These are phyloP conservation scores for Cytidiella melzeri DNA, from an alignment of 768 basidiomycete species.

Conservation along the genomic window DNA sequence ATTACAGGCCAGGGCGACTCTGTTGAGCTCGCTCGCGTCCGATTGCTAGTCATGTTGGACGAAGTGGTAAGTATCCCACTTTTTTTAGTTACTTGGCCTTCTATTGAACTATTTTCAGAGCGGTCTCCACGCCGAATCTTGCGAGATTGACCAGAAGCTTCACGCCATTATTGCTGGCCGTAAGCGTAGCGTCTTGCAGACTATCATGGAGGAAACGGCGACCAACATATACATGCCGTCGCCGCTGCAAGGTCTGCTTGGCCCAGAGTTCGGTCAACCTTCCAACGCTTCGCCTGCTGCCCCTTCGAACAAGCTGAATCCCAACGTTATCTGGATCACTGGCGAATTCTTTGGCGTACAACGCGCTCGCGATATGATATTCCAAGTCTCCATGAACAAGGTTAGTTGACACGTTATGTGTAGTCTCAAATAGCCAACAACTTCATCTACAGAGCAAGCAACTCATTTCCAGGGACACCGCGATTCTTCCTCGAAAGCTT, in stretches of 20 bases:
- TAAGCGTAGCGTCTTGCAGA: constrained; percentile 80
- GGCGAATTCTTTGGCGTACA: constrained; percentile 97
- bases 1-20: constrained; percentile 85
- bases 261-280: constrained; percentile 45
- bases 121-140: constrained; percentile 83
- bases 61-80: constrained; percentile 69
- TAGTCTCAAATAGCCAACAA: not conserved
- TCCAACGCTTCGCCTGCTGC: constrained; percentile 35
- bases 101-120: constrained; percentile 58
- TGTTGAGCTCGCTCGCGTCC: constrained; percentile 86
- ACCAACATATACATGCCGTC: constrained; percentile 96
- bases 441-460: constrained; percentile 61
- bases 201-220: constrained; percentile 94
- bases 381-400: constrained; percentile 82
- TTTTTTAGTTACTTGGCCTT: not conserved
- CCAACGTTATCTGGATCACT: constrained; percentile 90
- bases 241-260: constrained; percentile 79
- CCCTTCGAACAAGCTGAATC: constrained; percentile 43
- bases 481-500: constrained; percentile 91
- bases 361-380: constrained; percentile 91
- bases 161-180: constrained; percentile 89
- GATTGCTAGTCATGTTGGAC: constrained; percentile 89
- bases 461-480: constrained; percentile 88
- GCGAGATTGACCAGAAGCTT: constrained; percentile 93
- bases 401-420: constrained; percentile 33